Evolutionary conservation across 306 rosid species (phyloP), one percentile per base, ranked within the genome.

Genomic region (Benincasa hispida): DNA sequence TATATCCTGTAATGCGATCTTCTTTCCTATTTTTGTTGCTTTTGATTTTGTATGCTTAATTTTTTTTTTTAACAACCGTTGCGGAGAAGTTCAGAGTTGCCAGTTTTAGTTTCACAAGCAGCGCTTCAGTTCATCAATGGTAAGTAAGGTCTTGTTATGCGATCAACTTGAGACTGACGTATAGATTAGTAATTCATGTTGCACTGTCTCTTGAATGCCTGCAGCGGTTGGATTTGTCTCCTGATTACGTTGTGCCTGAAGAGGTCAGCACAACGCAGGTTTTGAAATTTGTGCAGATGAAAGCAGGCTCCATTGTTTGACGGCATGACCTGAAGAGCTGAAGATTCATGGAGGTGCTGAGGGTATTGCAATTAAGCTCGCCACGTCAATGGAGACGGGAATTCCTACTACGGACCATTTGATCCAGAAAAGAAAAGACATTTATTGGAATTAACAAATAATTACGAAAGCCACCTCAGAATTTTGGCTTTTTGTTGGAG

Each of bases 21-120:
- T 30, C 35, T 37, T 56, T 75, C 41, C 18, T 2, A 10, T 50
- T 45, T 76, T 75, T 56, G n/a, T 54, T 55, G 47, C 54, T 76
- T 66, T 32, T 37, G 28, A 10, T 10, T 70, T 37, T 47, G 28
- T n/a, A 18, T 10, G 68, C 32, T 66, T 7, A 10, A 24, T 74
- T 59, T 13, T 76, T 78, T 22, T 51, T 21, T 35, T 39, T 50
- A 78, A 78, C 50, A 81, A 78, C 75, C 62, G 48, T 76, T 81
- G 86, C 78, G 97, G 99, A 94, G 86, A 94, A 94, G 87, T 92
- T 94, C 84, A 87, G 97, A 89, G 96, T 94, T 78, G 99, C 99
- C n/a, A 72, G 94, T 94, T 82, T 84, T 94, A 90, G 99, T 94
- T 80, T 94, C 99, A 42, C 97, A 94, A 90, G 99, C 99, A 74